A percentile compares a stretch with the other conserved stretches of the same genome.
These are phyloP conservation scores for Fraxinus quadrangulata DNA, from an alignment of 257 asterid species.

Conservation along the genomic window DNA sequence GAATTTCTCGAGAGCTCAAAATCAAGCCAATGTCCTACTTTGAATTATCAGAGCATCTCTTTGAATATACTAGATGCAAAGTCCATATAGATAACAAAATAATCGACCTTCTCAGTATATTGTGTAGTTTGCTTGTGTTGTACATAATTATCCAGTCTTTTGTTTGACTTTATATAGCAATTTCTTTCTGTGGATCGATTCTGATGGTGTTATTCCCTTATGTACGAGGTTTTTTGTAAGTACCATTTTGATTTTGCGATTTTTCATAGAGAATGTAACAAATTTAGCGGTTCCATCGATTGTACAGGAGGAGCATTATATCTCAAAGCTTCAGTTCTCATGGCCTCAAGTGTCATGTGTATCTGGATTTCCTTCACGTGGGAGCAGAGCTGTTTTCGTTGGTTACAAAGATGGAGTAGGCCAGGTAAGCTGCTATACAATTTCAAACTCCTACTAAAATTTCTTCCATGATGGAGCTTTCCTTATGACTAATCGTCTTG, in stretches of 20 bases:
- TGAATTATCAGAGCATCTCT: not conserved
- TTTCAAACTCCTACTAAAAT: slow-evolving; percentile 3
- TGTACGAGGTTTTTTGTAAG: slow-evolving; percentile 2
- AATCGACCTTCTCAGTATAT: not conserved
- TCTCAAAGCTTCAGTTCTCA: slow-evolving; percentile 68
- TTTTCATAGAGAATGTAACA: slow-evolving; percentile 9
- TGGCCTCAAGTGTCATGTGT: slow-evolving; percentile 89
- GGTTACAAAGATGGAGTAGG: slow-evolving; percentile 66
- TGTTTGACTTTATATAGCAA: not conserved
- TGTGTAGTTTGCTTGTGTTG: not conserved
- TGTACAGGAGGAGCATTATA: slow-evolving; percentile 82
- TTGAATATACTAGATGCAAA: not conserved
- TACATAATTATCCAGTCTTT: not conserved
- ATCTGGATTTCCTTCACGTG: slow-evolving; percentile 75
- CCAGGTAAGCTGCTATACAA: slow-evolving; percentile 57
- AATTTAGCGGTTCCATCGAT: slow-evolving; percentile 18
- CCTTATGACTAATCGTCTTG: not conserved
- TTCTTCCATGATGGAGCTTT: not conserved
- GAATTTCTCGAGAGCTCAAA: not conserved
- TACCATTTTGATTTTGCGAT: not conserved
- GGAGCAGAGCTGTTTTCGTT: slow-evolving; percentile 66
- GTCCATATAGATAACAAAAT: not conserved
- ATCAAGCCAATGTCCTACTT: not conserved
- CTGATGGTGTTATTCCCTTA: slow-evolving; percentile 23
- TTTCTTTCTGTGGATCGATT: slow-evolving; percentile 7